phyloP scores from a whole-genome alignment of 306 rosid genomes.

The Malus domestica region ASM211411v1 NC_041802.1:6741001-6741500 shows the following conservation, averaged over 20 bases:
- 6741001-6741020: not conserved
- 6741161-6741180: slow-evolving; percentile 55
- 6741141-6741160: slow-evolving; percentile 62
- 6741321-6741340: slow-evolving; percentile 50
- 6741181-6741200: slow-evolving; percentile 54
- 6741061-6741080: slow-evolving; percentile 12
- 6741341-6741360: slow-evolving; percentile 57
- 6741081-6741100: slow-evolving; percentile 36
- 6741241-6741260: slow-evolving; percentile 38
- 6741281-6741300: slow-evolving; percentile 56
- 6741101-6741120: slow-evolving; percentile 61
- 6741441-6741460: slow-evolving; percentile 38
- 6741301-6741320: slow-evolving; percentile 43
- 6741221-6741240: slow-evolving; percentile 51
- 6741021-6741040: not conserved
- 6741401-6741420: slow-evolving; percentile 52
- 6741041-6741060: slow-evolving; percentile 3
- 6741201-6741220: slow-evolving; percentile 50
- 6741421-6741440: slow-evolving; percentile 52
- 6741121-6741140: slow-evolving; percentile 58
- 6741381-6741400: slow-evolving; percentile 36
- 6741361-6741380: slow-evolving; percentile 45
- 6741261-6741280: slow-evolving; percentile 44
- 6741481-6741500: slow-evolving; percentile 52
- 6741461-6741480: slow-evolving; percentile 45